Evolutionary conservation across 805 yeast species (phyloP).

Genomic region (Saturnispora galanensis): DNA sequence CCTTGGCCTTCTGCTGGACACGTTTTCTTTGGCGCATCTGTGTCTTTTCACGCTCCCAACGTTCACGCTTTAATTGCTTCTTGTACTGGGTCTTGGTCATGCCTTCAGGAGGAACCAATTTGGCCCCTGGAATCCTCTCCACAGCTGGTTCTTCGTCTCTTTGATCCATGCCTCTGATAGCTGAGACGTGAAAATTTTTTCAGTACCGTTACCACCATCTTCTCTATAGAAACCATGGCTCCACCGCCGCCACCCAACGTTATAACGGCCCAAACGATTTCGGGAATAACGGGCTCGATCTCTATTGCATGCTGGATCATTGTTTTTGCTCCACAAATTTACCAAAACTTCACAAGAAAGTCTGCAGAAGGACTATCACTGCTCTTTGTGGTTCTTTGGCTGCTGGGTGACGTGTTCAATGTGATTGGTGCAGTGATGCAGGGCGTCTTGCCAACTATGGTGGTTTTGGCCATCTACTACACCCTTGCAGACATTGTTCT

Average conservation of each 20-base stretch:
- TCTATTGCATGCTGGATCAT: constrained; percentile 97
- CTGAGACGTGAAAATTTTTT: neutral
- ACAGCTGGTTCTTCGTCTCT: neutral
- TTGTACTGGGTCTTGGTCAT: constrained; percentile 86
- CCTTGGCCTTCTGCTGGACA: constrained; percentile 42
- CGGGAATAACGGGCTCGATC: constrained; percentile 77
- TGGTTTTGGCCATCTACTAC: constrained; percentile 82
- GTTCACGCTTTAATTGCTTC: constrained; percentile 40
- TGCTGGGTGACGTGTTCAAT: constrained; percentile 88
- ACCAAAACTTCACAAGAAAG: constrained; percentile 79
- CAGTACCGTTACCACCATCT: neutral
- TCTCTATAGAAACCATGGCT: constrained; percentile 28
- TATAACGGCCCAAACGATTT: constrained; percentile 58
- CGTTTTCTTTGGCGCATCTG: constrained; percentile 44
- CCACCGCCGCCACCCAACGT: constrained; percentile 62
- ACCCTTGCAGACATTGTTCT: constrained; percentile 84
- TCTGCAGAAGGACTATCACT: constrained; percentile 86
- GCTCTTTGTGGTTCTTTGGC: constrained; percentile 81
- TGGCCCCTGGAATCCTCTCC: constrained; percentile 10
- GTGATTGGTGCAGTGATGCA: constrained; percentile 86
- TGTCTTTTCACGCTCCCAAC: constrained; percentile 58
- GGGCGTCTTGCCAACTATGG: constrained; percentile 90
- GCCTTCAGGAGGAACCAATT: constrained; percentile 56
- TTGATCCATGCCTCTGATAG: neutral
- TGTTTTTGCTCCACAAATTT: constrained; percentile 94